Evolutionary conservation across 2,329 filamentous ascomycete species (phyloP), one percentile per base, ranked within the genome.

Genomic region (Alternaria sp.): DNA sequence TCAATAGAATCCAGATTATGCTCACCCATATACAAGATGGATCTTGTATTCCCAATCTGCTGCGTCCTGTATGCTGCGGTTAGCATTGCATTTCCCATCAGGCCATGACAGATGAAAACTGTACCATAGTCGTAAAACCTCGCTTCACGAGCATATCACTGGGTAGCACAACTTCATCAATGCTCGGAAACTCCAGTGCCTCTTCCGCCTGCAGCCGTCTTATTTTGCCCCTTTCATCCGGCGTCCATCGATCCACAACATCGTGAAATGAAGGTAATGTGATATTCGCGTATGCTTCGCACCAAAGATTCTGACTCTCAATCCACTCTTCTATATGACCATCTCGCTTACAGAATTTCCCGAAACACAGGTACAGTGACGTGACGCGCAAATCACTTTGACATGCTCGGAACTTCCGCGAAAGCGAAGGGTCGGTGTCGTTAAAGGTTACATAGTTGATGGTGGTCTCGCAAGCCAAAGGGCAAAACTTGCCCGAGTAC

Each of bases 371-470:
- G 53, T 74, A 77, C 18, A 76, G 28, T 14, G 73, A 75, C 9
- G 59, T 68, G 11, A 70, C 59, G 18, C 67, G 65, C 5, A 74
- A 55, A 9, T 57, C 41, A 52, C 75, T 75, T 43, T 65, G 65
- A 64, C 75, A 77, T 39, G 64, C 60, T 26, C 63, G 66, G 30
- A 67, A 63, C 58, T 74, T 74, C 49, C 67, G 70, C 34, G 72
- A 70, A 30, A 69, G 56, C 51, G 59, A 68, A 36, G 65, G 48
- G 46, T 68, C 61, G 12, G 72, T 75, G 55, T 77, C 75, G 59
- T 75, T 75, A 63, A 75, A 77, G 12, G 68, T 70, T 32, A 66
- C 68, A 49, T 75, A 75, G 43, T 69, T 68, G 43, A 75, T 54
- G 1, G 58, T 67, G 6, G 74, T 69, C 20, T 74, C 69, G 63